Evolutionary conservation across 2,329 filamentous ascomycete genomes (phyloP).

Genomic region (Pseudovirgaria hyperparasitica): DNA sequence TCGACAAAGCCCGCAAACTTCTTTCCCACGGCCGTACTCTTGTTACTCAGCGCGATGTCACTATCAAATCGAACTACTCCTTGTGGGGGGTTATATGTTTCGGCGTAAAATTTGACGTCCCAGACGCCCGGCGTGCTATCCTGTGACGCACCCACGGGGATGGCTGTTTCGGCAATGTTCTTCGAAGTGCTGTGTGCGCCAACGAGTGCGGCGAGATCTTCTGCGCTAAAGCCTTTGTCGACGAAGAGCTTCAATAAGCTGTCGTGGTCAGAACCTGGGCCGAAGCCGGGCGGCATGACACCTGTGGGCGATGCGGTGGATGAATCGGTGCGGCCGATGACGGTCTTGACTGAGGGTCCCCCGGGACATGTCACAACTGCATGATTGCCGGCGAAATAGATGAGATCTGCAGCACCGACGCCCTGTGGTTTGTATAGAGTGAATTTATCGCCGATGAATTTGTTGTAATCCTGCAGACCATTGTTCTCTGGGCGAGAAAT

Average conservation of each 20-base stretch:
- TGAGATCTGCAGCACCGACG: slow-evolving; percentile 39
- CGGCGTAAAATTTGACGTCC: slow-evolving; percentile 11
- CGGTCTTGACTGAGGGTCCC: slow-evolving; percentile 35
- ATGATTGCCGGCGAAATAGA: slow-evolving; percentile 24
- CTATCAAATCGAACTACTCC: slow-evolving; percentile 17
- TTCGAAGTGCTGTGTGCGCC: slow-evolving; percentile 38
- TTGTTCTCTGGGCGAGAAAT: slow-evolving; percentile 20
- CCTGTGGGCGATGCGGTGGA: slow-evolving; percentile 24
- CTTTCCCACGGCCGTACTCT: slow-evolving; percentile 15
- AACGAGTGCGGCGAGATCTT: slow-evolving; percentile 38
- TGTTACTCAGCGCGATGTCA: slow-evolving; percentile 17
- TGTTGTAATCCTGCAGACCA: slow-evolving; percentile 29
- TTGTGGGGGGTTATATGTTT: slow-evolving; percentile 14
- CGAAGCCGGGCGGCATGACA: slow-evolving; percentile 30
- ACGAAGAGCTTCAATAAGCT: slow-evolving; percentile 31
- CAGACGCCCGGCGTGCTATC: slow-evolving; percentile 7
- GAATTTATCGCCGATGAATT: slow-evolving; percentile 25
- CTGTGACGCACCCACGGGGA: slow-evolving; percentile 5
- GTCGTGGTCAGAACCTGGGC: slow-evolving; percentile 16
- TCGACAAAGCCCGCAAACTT: slow-evolving; percentile 22
- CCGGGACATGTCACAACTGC: slow-evolving; percentile 36
- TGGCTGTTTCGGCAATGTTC: slow-evolving; percentile 17
- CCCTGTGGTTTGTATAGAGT: slow-evolving; percentile 25
- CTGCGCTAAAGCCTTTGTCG: slow-evolving; percentile 35
- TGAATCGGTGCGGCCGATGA: slow-evolving; percentile 34